Conservation (phyloP, 164 flowering plant genomes). For the Piper longum region DNA sequence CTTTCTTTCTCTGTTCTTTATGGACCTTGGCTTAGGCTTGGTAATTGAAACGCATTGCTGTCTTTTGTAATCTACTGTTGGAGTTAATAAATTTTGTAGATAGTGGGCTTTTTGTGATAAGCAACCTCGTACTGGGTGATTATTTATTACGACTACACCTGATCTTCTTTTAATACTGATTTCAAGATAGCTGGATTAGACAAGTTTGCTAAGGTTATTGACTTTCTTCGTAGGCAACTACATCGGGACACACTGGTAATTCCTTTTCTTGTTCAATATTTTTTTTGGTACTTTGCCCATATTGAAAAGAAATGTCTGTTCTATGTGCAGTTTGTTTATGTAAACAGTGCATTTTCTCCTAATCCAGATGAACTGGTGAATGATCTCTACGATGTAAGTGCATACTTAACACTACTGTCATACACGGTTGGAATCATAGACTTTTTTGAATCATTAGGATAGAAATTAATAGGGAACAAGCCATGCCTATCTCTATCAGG, state of each 20-base stretch:
- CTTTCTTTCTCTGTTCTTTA: too few species aligned
- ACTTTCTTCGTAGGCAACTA: constrained; percentile 77
- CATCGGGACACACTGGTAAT: constrained; percentile 76
- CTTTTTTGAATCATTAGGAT: too few species aligned
- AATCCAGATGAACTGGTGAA: constrained; percentile 81
- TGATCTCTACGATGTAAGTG: constrained; percentile 75
- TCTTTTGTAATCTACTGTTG: too few species aligned
- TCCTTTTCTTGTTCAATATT: constrained; percentile 1
- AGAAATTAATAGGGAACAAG: too few species aligned
- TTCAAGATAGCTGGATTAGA: constrained; percentile 62
- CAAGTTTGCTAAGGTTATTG: constrained; percentile 85
- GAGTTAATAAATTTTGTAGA: not conserved
- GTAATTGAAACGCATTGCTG: too few species aligned
- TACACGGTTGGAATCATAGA: too few species aligned
- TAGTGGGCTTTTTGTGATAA: not conserved
- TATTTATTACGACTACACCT: not conserved
- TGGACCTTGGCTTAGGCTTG: too few species aligned
- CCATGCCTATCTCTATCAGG: too few species aligned
- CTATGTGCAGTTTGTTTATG: constrained; percentile 61
- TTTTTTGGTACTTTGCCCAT: not conserved
- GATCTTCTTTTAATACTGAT: not conserved
- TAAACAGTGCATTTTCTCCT: constrained; percentile 94
- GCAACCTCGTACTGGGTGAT: not conserved
- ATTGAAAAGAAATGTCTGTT: not conserved
- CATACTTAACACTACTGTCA: not conserved